A percentile compares a stretch with the other conserved stretches of the same genome.
These are phyloP conservation scores for Niebla homalea DNA, from an alignment of 495 filamentous ascomycete genomes.

Conservation along the genomic window DNA sequence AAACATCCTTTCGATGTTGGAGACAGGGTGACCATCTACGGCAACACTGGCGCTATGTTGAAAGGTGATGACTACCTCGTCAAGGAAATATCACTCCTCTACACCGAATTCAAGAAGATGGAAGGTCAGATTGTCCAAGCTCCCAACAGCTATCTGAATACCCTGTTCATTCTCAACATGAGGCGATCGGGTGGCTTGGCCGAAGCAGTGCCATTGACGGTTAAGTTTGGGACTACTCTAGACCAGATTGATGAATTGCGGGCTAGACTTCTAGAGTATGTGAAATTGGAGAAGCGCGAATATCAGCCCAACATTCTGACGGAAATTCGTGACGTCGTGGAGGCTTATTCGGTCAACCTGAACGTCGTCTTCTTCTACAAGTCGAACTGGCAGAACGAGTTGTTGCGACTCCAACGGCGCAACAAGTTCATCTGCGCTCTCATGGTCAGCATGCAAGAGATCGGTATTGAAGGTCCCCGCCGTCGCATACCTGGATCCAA, in stretches of 20 bases:
- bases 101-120: constrained; percentile 98
- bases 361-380: constrained; percentile 99
- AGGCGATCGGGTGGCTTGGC: constrained; percentile 78
- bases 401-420: constrained; percentile 73
- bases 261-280: constrained; percentile 71
- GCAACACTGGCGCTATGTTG: constrained; percentile 66
- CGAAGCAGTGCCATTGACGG: constrained; percentile 69
- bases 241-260: constrained; percentile 79
- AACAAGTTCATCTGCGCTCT: constrained; percentile 94
- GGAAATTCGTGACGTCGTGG: constrained; percentile 56
- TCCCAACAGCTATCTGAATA: constrained; percentile 86
- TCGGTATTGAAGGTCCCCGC: constrained; percentile 78
- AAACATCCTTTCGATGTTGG: constrained; percentile 98
- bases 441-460: constrained; percentile 73
- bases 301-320: constrained; percentile 85
- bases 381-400: constrained; percentile 85
- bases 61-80: constrained; percentile 90
- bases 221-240: constrained; percentile 82
- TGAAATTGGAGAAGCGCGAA: constrained; percentile 75
- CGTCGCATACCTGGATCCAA: constrained; percentile 58
- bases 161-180: constrained; percentile 88
- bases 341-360: constrained; percentile 62
- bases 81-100: constrained; percentile 86
- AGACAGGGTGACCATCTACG: constrained; percentile 83
- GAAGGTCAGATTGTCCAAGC: constrained; percentile 92